Evolutionary conservation across 768 basidiomycete genomes (phyloP).

Genomic region (Coprinellus micaceus): DNA sequence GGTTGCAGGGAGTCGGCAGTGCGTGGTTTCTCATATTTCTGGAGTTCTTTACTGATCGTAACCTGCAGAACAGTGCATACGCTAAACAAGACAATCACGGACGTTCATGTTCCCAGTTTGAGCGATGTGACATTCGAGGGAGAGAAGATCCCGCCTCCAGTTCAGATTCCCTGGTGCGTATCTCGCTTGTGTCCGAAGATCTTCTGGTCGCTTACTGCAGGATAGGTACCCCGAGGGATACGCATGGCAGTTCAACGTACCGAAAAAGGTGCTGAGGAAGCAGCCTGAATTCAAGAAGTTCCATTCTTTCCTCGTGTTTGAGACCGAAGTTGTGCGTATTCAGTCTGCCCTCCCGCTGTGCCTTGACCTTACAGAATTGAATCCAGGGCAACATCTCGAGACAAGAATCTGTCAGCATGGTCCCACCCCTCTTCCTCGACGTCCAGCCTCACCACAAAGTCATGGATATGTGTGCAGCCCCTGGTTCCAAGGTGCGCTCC

Average conservation of each 20-base stretch:
- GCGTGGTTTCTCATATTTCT: conserved; percentile 19
- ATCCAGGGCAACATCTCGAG: conserved; percentile 87
- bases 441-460: conserved; percentile 91
- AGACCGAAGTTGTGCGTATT: conserved; percentile 85
- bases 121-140: conserved; percentile 74
- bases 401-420: conserved; percentile 98
- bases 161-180: conserved; percentile 78
- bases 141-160: conserved; percentile 70
- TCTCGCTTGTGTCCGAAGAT: background rate
- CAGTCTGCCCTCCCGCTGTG: background rate
- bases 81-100: conserved; percentile 75
- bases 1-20: conserved; percentile 87
- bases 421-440: conserved; percentile 93
- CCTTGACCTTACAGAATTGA: background rate
- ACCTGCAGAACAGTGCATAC: conserved; percentile 55
- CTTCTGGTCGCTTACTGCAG: conserved; percentile 9
- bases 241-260: conserved; percentile 94
- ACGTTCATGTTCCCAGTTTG: conserved; percentile 74
- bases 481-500: conserved; percentile 80
- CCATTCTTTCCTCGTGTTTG: conserved; percentile 93
- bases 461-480: conserved; percentile 98
- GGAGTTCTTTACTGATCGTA: no score
- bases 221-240: conserved; percentile 90
- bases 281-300: conserved; percentile 90
- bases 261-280: conserved; percentile 84